Evolutionary conservation across 768 basidiomycete genomes (phyloP), one percentile per base, ranked within the genome.

Genomic region (Leccinum aurantiacum): DNA sequence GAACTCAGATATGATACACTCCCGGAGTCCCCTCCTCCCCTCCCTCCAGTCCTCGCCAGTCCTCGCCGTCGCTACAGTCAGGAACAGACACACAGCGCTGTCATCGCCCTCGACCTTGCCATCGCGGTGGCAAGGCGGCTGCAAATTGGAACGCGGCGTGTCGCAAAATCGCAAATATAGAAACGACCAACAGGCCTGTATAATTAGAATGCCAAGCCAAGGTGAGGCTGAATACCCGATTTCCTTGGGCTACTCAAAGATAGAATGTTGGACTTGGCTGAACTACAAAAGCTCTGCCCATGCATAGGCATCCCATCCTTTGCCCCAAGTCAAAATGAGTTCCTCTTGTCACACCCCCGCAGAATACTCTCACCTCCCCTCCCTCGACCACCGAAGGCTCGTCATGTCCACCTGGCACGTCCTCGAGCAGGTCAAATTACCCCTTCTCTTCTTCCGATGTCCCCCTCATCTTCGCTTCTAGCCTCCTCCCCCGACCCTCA

Each of bases 401-500:
- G 58, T 80, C 61, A 70, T 75, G 50, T 76, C 81, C n/a, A 76
- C 79, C 22, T 78, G 78, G 74, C 78, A 79, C 13, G 61, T 77
- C 55, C 70, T 82, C 49, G 79, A 82, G 54, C 81, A 82, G 78
- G 82, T 82, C 58, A 46, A 33, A 54, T 27, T 46, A 29, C 2
- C 10, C 47, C 37, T 54, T 29, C 49, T 50, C 62, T 56, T 38
- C 47, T 3, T n/a, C 24, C 29, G 15, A 19, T 17, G 22, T 46
- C 44, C 27, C 56, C 24, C n/a, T 57, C 56, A 65, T 50, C 52
- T 13, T 46, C 56, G 35, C 41, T 33, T 38, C 9, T 68, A 92
- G 89, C 68, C 86, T 6, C 85, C 93, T 27, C 91, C 94, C 1
- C 93, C 95, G 0, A 86, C 78, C 61, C 80, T 97, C 48, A 84